These are phyloP conservation scores for Neofusicoccum laricinum DNA, from an alignment of 2,329 filamentous ascomycete genomes.

Conservation along the genomic window DNA sequence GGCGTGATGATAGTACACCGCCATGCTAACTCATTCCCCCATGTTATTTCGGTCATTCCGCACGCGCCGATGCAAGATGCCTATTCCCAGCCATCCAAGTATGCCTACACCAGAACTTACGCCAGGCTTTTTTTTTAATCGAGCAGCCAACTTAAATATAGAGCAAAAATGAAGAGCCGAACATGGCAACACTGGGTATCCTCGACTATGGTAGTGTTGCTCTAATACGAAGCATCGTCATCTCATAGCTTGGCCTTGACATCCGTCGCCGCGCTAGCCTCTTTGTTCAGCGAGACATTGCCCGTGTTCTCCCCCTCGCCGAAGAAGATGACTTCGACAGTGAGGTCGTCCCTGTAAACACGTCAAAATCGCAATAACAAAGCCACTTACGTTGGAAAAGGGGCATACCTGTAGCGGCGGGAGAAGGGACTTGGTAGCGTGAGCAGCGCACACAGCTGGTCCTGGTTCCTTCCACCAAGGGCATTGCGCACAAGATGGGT, in stretches of 20 bases:
- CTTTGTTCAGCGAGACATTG: conserved; percentile 77
- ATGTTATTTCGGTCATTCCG: neutral
- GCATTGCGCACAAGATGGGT: conserved; percentile 95
- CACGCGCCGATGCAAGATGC: neutral
- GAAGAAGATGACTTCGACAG: conserved; percentile 98
- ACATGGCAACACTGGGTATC: conserved; percentile 14
- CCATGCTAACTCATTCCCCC: neutral
- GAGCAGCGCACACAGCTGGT: conserved; percentile 88
- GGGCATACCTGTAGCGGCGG: conserved; percentile 76
- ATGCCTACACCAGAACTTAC: neutral
- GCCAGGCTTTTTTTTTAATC: neutral
- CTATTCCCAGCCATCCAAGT: neutral
- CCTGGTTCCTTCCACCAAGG: conserved; percentile 85
- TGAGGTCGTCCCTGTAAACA: conserved; percentile 76
- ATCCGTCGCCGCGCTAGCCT: conserved; percentile 64
- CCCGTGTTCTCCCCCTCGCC: conserved; percentile 75
- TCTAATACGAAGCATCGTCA: neutral
- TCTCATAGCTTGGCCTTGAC: conserved; percentile 16
- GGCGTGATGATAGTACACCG: neutral
- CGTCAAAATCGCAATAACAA: conserved; percentile 20
- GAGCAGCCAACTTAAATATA: neutral
- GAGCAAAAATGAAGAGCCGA: neutral
- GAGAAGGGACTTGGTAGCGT: conserved; percentile 91
- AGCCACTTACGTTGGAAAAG: neutral
- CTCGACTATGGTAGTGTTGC: conserved; percentile 5